Percentiles rank a stretch among this genome's conserved stretches.
Evolutionary conservation across 1,284 basidiomycete genomes (phyloP).

Genomic region (Cutaneotrichosporon sp.): DNA sequence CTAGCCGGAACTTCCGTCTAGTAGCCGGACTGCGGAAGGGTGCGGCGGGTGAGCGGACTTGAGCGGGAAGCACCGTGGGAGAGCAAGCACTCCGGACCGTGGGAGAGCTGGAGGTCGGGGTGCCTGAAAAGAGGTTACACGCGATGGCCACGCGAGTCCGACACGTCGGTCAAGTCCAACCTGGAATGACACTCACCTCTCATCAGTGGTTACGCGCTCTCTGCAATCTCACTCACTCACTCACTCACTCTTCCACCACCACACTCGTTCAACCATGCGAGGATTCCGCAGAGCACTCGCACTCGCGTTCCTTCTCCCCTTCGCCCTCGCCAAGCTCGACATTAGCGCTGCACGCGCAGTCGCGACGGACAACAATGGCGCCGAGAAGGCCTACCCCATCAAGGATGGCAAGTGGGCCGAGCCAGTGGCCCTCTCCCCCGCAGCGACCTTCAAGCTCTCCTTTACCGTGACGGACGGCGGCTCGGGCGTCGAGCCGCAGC

Average conservation of each 20-base stretch:
- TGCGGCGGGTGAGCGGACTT: background rate
- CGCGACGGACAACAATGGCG: background rate
- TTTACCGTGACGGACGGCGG: constrained; percentile 8
- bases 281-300: background rate
- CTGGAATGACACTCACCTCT: constrained; percentile 1
- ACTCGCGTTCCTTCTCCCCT: background rate
- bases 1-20: too few species aligned
- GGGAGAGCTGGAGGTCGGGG: too few species aligned
- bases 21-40: background rate
- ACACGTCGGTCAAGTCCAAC: background rate
- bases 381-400: background rate
- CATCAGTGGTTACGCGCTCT: background rate
- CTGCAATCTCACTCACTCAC: background rate
- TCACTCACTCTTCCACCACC: background rate
- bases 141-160: background rate
- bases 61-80: too few species aligned
- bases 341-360: background rate
- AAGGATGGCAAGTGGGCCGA: constrained; percentile 2
- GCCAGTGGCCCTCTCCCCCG: background rate
- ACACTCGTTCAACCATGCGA: constrained; percentile 1
- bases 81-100: too few species aligned
- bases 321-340: background rate
- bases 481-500: constrained; percentile 6
- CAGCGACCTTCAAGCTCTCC: constrained; percentile 10
- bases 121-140: background rate